Base-by-base conservation (phyloP, 345 rosid genomes). In the Turnera subulata region DNA sequence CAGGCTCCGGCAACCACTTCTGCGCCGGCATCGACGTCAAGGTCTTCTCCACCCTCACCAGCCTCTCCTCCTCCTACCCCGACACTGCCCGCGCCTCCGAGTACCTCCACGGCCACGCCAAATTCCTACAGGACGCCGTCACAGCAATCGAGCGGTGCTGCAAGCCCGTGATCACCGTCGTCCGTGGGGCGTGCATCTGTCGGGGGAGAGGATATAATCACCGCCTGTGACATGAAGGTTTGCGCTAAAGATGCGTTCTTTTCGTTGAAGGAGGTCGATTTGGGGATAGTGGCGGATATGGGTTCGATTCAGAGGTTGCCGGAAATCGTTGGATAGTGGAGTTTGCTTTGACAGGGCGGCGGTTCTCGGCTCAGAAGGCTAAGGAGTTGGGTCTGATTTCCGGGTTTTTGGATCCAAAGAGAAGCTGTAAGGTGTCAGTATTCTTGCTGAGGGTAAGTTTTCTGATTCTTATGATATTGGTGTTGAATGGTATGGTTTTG, bases 251-350 rank as follows among this genome's bases (percentile, higher is more conserved):
- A 79, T 20, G 77, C 89, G 6, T 82, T 83, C 39, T 89, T 92
- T 72, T 65, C 86, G 0, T 86, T 86, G 26, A 89, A 86, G 67
- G 98, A 92, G 75, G 89, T 89, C 1, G 97, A 86, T 65, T 18
- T 86, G 61, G 97, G 79, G 11, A 73, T 92, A 44, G 80, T 84
- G 14, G 95, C 93, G 6, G 98, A 89, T 74, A 77, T 89, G 5
- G 96, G 98, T n/a, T 80, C 95, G 21, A 73, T 92, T 0, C 95
- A 92, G 82, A 63, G 98, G 55, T 46, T 92, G 19, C 97, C 97
- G 12, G 54, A 58, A 16, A 89, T 89, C 5, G 85, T 92, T 13
- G 97, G 93, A 37, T 68, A 58, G 69, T 86, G 82, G 96, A 86
- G 13, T 55, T 88, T 65, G 80, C 95, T 11, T 73, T 88, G 62